Evolutionary conservation across 805 yeast species (phyloP), one percentile per base, ranked within the genome.

Genomic region (Lipomyces sp.): DNA sequence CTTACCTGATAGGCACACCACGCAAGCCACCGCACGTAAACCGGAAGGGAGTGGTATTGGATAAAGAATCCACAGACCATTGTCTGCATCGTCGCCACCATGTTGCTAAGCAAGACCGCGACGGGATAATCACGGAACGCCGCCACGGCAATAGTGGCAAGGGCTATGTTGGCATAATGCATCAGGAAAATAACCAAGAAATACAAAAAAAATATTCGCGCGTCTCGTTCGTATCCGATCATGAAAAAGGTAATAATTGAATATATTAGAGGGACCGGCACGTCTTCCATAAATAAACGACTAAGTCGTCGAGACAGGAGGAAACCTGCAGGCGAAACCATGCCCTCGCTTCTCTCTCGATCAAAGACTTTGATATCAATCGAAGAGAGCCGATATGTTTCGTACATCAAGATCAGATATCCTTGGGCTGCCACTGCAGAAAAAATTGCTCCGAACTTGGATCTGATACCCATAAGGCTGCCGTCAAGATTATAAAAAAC

Each of bases 11-110:
- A 84, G 0, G 91, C 82, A 49, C 82, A 70, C 66, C 84, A 87
- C 63, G 83, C 85, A 4, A 83, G 76, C 96, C 96, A 87, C 32
- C 87, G 73, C 7, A 87, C 95, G 61, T 88, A 88, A 1, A 85
- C 95, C 0, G 95, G 95, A 81, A 86, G 75, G 1, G 79, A 74
- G 6, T 73, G 71, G 0, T 89, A 79, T 65, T 86, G 86, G 21
- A 83, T 84, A 62, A 84, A 86, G 67, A 79, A 85, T 0, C 95
- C 96, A 65, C 87, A 82, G 0, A 87, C 86, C 74, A 84, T 78
- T 45, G 86, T 79, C 61, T 86, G 87, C 24, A 84, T 68, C 28
- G 88, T 86, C 63, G 80, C 84, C 53, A 80, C 75, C 46, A 81
- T 63, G 61, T 84, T 85, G 29, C 80, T 74, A n/a, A 80, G 66